Evolutionary conservation across 2,329 filamentous ascomycete genomes (phyloP).

Genomic region (Neonectria punicea): DNA sequence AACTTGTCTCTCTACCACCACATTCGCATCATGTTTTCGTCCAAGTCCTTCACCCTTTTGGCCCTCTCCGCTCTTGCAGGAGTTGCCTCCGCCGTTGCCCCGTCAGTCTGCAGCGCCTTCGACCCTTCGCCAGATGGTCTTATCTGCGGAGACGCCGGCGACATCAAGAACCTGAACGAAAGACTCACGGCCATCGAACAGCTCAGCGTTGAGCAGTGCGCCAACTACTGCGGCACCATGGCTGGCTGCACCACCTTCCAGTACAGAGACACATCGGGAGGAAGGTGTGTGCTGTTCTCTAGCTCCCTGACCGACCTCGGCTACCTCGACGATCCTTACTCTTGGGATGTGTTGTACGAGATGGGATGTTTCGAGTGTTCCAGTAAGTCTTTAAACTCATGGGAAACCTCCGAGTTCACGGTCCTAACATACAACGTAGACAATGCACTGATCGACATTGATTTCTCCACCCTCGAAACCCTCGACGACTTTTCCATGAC

Average conservation of each 20-base stretch:
- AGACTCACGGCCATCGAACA: neutral
- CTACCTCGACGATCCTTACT: neutral
- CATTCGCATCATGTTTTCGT: neutral
- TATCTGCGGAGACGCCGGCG: neutral
- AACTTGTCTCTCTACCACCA: neutral
- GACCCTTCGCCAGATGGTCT: neutral
- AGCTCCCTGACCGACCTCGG: neutral
- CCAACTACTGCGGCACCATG: neutral
- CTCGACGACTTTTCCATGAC: conserved; percentile 4
- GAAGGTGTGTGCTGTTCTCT: neutral
- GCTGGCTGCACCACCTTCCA: neutral
- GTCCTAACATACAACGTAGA: neutral
- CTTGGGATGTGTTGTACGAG: neutral
- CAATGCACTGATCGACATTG: neutral
- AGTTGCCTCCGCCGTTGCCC: neutral
- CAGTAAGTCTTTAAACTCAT: neutral
- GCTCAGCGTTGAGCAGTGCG: neutral
- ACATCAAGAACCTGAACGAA: neutral
- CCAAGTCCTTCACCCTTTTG: neutral
- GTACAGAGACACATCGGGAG: neutral
- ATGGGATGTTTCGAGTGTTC: neutral
- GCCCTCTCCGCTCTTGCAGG: neutral
- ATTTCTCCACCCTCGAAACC: neutral
- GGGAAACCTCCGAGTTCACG: too few relatives aligned
- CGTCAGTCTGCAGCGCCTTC: neutral